Percentiles rank a stretch among this genome's conserved stretches.
Evolutionary conservation across 352 stramenopile genomes (phyloP).

Genomic region (Phytophthora macrochlamydospora): DNA sequence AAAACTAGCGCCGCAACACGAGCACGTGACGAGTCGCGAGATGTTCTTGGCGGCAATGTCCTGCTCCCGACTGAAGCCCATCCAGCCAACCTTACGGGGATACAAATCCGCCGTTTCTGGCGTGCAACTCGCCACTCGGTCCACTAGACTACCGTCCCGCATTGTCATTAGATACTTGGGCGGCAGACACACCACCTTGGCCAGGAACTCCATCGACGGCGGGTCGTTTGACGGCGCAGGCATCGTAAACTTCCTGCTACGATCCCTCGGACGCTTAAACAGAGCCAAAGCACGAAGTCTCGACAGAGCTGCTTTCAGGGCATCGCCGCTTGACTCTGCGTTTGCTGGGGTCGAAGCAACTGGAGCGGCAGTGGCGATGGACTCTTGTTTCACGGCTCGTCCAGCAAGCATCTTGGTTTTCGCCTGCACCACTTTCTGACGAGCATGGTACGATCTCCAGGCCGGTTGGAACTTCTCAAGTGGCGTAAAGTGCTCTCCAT

Average conservation of each 20-base stretch:
- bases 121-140: constrained; percentile 27
- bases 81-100: constrained; percentile 36
- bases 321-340: not conserved
- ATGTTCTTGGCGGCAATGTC: not conserved
- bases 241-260: constrained; percentile 9
- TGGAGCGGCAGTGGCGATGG: not conserved
- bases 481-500: constrained; percentile 15
- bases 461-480: constrained; percentile 17
- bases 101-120: constrained; percentile 14
- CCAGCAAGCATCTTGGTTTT: not conserved
- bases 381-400: not conserved
- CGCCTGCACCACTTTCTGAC: not conserved
- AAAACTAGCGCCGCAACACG: constrained; percentile 24
- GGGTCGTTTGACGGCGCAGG: constrained; percentile 8
- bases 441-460: not conserved
- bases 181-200: constrained; percentile 31
- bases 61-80: constrained; percentile 20
- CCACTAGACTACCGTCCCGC: constrained; percentile 31
- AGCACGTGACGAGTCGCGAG: constrained; percentile 14
- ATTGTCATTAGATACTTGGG: constrained; percentile 42
- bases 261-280: constrained; percentile 28
- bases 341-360: constrained; percentile 1
- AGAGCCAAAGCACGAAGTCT: constrained; percentile 24
- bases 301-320: not conserved
- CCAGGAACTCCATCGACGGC: constrained; percentile 22